phyloP scores from a whole-genome alignment of 1,139 yeast genomes.

The Hyphopichia wangnamkhiaoensis region DNA sequence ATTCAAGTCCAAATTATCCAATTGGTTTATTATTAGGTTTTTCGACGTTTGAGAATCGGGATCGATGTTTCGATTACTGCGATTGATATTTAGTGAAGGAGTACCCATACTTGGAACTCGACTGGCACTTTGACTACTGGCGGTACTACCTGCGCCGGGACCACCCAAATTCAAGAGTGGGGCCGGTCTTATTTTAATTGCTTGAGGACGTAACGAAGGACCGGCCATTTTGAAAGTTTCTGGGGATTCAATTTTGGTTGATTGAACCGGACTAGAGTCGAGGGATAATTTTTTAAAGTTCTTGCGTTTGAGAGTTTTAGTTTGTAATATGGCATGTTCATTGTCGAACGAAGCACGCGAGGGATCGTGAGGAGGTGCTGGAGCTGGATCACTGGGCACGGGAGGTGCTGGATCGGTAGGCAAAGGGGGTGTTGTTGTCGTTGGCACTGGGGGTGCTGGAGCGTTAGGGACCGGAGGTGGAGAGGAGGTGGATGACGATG shows the following conservation, averaged over 20 bases:
- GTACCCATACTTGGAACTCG: constrained; percentile 4
- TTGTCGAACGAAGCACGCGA: constrained; percentile 6
- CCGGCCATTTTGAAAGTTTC: neutral
- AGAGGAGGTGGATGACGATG: constrained; percentile 3
- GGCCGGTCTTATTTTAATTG: constrained; percentile 22
- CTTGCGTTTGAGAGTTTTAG: constrained; percentile 68
- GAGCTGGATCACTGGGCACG: no score
- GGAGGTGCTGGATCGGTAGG: constrained; percentile 6
- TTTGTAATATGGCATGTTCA: constrained; percentile 32
- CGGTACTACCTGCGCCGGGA: neutral
- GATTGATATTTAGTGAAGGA: constrained; percentile 13
- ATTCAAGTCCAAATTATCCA: constrained; percentile 29
- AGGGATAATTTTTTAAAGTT: constrained; percentile 73
- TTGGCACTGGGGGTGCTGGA: neutral
- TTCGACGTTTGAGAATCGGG: constrained; percentile 28
- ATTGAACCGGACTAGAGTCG: constrained; percentile 11
- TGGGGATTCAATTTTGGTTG: neutral
- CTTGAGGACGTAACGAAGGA: constrained; percentile 14
- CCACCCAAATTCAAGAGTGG: constrained; percentile 23
- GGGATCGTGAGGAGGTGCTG: no score
- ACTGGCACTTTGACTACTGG: constrained; percentile 6
- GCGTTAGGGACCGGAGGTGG: neutral
- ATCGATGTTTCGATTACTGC: constrained; percentile 28
- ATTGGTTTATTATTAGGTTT: constrained; percentile 29
- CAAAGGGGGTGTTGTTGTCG: neutral